These are phyloP conservation scores for Luffa aegyptiaca DNA, from an alignment of 306 rosid species.

Conservation along the genomic window DNA sequence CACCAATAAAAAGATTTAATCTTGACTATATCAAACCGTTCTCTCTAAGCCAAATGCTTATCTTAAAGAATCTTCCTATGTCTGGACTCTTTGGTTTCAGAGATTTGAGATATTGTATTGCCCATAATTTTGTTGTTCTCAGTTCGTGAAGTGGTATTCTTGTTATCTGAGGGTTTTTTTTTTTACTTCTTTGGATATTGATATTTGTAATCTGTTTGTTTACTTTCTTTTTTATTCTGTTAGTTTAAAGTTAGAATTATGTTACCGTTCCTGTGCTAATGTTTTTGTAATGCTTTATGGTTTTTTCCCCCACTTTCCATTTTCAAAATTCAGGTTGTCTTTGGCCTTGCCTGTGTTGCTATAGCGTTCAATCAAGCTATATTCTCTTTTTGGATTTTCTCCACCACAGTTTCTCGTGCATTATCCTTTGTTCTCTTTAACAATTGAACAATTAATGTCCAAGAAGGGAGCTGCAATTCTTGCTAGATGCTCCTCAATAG, in stretches of 20 bases:
- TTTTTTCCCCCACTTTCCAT: not conserved
- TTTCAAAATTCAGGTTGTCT: not conserved
- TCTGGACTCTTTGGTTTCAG: not conserved
- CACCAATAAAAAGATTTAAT: not conserved
- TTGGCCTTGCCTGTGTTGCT: not conserved
- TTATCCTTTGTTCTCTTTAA: not conserved
- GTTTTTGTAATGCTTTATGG: not conserved
- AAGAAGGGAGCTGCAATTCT: not conserved
- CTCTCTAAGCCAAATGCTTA: not conserved
- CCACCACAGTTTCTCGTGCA: not conserved
- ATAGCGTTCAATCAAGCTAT: not conserved
- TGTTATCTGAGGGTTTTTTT: not conserved
- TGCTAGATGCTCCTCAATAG: slow-evolving; percentile 5
- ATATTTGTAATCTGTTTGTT: not conserved
- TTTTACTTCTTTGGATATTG: not conserved
- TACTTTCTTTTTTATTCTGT: not conserved
- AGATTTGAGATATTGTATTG: not conserved
- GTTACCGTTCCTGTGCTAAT: not conserved
- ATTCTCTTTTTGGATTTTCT: not conserved
- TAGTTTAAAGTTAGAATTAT: not conserved
- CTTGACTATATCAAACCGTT: not conserved
- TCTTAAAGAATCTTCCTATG: not conserved
- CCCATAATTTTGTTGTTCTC: not conserved
- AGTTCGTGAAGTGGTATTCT: not conserved
- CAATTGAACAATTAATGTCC: slow-evolving; percentile 1